Conservation (phyloP, 2,329 filamentous ascomycete genomes). For the Metarhizium brunneum region DNA sequence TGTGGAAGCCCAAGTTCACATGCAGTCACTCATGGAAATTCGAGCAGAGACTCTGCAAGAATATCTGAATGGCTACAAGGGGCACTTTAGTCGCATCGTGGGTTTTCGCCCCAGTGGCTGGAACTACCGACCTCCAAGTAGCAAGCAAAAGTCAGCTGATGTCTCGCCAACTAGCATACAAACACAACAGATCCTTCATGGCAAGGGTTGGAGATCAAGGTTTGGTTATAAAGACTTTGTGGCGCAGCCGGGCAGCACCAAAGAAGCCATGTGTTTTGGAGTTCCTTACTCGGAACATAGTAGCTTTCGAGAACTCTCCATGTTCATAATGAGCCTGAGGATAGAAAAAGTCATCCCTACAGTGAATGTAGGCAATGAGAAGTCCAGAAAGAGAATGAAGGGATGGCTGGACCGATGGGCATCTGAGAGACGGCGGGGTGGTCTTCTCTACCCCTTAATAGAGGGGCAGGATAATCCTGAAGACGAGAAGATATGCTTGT, state of each 20-base stretch:
- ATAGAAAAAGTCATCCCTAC: constrained; percentile 91
- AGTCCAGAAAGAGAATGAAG: constrained; percentile 50
- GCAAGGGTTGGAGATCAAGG: constrained; percentile 62
- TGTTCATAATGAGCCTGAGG: constrained; percentile 81
- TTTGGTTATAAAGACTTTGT: constrained; percentile 66
- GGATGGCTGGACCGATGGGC: constrained; percentile 56
- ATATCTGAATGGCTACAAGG: constrained; percentile 72
- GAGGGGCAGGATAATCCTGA: constrained; percentile 27
- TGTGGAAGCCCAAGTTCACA: constrained; percentile 84
- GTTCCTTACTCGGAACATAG: constrained; percentile 96
- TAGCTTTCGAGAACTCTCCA: constrained; percentile 85
- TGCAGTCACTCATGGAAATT: constrained; percentile 94
- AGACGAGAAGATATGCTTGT: constrained; percentile 20
- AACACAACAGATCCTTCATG: constrained; percentile 43
- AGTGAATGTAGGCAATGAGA: constrained; percentile 66
- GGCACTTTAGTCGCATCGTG: constrained; percentile 76
- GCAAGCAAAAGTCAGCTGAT: constrained; percentile 44
- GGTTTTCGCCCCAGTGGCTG: constrained; percentile 91
- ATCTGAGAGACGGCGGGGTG: constrained; percentile 46
- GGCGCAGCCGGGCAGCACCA: constrained; percentile 75
- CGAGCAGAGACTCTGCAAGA: constrained; percentile 83
- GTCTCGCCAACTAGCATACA: constrained; percentile 39
- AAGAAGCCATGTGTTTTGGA: constrained; percentile 77
- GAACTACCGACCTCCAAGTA: constrained; percentile 69
- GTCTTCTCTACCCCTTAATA: constrained; percentile 36